phyloP scores from a whole-genome alignment of 805 yeast genomes.

The Ogataea ganodermae region DNA sequence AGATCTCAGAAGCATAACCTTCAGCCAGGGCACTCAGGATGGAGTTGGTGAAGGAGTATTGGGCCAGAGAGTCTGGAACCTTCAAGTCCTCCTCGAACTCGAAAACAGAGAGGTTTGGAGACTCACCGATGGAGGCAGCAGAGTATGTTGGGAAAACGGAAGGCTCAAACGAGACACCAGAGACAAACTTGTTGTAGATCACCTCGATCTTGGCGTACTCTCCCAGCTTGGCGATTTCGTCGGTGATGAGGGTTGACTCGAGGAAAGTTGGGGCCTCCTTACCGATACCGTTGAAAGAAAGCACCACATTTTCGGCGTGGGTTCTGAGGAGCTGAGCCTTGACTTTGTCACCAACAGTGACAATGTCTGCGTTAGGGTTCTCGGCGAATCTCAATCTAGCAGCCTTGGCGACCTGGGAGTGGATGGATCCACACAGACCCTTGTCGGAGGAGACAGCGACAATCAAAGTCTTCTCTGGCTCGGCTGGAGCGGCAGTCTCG shows the following conservation, averaged over 20 bases:
- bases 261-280: slow-evolving; percentile 93
- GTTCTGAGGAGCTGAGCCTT: slow-evolving; percentile 88
- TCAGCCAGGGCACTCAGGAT: slow-evolving; percentile 91
- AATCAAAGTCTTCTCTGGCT: slow-evolving; percentile 62
- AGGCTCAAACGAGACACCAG: slow-evolving; percentile 92
- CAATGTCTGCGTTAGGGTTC: slow-evolving; percentile 71
- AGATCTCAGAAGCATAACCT: slow-evolving; percentile 96
- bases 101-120: slow-evolving; percentile 83
- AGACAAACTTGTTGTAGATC: slow-evolving; percentile 82
- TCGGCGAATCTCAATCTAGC: slow-evolving; percentile 69
- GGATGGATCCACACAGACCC: slow-evolving; percentile 98
- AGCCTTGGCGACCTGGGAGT: slow-evolving; percentile 89
- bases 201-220: slow-evolving; percentile 78
- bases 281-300: slow-evolving; percentile 89
- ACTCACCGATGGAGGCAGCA: slow-evolving; percentile 70
- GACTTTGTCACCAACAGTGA: slow-evolving; percentile 92
- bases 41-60: slow-evolving; percentile 88
- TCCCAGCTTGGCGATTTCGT: slow-evolving; percentile 70
- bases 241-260: slow-evolving; percentile 88
- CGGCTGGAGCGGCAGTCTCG: slow-evolving; percentile 63
- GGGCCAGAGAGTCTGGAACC: slow-evolving; percentile 69
- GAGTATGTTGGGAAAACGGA: slow-evolving; percentile 64
- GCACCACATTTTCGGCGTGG: slow-evolving; percentile 62
- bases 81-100: slow-evolving; percentile 72
- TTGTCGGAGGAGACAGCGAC: slow-evolving; percentile 94